Evolutionary conservation across 495 filamentous ascomycete species (phyloP).

Genomic region (Xylaria scruposa): DNA sequence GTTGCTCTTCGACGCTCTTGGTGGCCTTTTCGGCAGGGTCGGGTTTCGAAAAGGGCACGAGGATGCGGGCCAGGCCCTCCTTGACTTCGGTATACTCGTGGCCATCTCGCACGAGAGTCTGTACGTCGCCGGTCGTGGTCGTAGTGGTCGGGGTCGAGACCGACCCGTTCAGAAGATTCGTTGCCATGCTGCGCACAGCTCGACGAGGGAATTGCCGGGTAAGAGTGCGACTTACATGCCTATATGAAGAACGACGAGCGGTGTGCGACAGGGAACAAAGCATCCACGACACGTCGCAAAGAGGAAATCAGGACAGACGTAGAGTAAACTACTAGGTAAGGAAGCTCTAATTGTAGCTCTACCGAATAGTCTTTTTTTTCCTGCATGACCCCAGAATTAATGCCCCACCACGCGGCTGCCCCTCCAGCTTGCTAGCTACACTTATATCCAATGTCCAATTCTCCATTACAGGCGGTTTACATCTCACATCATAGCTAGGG

Average conservation of each 20-base stretch:
- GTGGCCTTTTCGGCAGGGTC: constrained; percentile 34
- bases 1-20: constrained; percentile 53
- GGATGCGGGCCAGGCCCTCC: constrained; percentile 55
- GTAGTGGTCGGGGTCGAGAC: constrained; percentile 1
- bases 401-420: constrained; percentile 8
- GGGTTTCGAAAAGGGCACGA: constrained; percentile 47
- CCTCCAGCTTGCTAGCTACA: neutral
- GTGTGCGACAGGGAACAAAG: neutral
- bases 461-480: neutral
- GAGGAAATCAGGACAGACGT: neutral
- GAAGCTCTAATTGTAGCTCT: neutral
- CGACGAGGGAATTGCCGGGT: constrained; percentile 19
- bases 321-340: neutral
- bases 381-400: neutral
- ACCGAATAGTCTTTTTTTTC: neutral
- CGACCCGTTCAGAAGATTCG: constrained; percentile 26
- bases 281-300: constrained; percentile 29
- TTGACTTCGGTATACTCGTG: constrained; percentile 51
- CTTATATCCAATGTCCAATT: neutral
- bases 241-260: constrained; percentile 9
- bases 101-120: constrained; percentile 46
- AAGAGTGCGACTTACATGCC: constrained; percentile 32
- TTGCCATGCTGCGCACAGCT: constrained; percentile 35
- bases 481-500: neutral
- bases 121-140: constrained; percentile 37